These are phyloP conservation scores for Dentipellis sp. DNA, from an alignment of 768 basidiomycete genomes.

Conservation along the genomic window DNA sequence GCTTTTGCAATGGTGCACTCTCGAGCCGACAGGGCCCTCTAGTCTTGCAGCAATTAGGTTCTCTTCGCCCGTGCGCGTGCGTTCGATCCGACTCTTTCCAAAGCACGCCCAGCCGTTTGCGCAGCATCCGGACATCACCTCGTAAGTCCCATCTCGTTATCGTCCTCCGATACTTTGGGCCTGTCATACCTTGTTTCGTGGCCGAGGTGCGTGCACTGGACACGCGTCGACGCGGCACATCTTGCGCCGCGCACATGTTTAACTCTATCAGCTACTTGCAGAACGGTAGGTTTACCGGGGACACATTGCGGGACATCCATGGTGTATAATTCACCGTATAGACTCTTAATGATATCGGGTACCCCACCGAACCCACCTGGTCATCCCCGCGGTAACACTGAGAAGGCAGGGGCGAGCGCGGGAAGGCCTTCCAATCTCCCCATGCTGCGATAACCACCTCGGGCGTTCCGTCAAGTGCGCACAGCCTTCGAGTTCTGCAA, in stretches of 20 bases:
- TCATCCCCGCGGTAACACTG: too few relatives aligned
- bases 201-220: not conserved
- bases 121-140: conserved; percentile 48
- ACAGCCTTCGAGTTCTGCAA: not conserved
- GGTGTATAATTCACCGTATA: too few relatives aligned
- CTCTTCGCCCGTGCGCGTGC: conserved; percentile 54
- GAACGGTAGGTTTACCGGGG: too few relatives aligned
- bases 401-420: too few relatives aligned
- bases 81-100: conserved; percentile 63
- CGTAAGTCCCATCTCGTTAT: conserved; percentile 32
- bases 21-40: conserved; percentile 48
- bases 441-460: not conserved
- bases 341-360: too few relatives aligned
- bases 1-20: conserved; percentile 61
- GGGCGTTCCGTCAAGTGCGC: not conserved
- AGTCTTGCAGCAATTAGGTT: conserved; percentile 68
- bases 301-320: too few relatives aligned
- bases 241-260: not conserved
- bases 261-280: not conserved
- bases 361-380: too few relatives aligned
- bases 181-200: not conserved
- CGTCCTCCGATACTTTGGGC: too few relatives aligned
- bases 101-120: conserved; percentile 53
- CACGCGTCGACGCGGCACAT: not conserved
- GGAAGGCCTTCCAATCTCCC: too few relatives aligned